Percentiles rank a stretch among this genome's conserved stretches.
Conservation (phyloP, 2,329 filamentous ascomycete species). For the Trichoderma semiorbis region DNA sequence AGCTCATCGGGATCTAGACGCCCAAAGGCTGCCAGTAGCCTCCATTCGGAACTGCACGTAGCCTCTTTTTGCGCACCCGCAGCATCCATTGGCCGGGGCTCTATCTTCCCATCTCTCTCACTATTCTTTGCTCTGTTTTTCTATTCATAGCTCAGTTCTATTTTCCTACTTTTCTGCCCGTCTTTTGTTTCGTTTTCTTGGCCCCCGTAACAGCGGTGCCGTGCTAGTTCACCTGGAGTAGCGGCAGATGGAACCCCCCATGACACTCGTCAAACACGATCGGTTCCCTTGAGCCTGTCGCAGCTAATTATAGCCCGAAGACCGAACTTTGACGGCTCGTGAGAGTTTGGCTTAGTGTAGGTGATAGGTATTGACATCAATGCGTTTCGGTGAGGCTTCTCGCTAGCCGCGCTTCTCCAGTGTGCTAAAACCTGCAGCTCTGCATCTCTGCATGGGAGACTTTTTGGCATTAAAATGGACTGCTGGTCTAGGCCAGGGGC, state of each 20-base stretch:
- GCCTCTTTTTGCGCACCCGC: conserved; percentile 1
- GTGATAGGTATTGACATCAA: background rate
- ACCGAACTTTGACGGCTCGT: background rate
- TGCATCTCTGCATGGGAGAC: background rate
- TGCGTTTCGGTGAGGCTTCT: background rate
- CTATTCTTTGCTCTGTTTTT: background rate
- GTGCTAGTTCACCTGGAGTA: background rate
- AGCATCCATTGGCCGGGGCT: background rate
- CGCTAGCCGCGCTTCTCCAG: background rate
- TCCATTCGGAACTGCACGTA: conserved; percentile 6
- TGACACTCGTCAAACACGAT: background rate
- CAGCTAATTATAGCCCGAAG: conserved; percentile 2
- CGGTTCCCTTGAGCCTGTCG: background rate
- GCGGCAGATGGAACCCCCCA: background rate
- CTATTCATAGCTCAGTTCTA: background rate
- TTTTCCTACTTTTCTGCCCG: background rate
- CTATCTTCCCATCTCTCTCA: background rate
- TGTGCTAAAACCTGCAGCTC: background rate
- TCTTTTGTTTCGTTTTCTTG: background rate
- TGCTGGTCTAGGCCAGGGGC: background rate
- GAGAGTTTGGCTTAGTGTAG: background rate
- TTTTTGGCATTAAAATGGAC: background rate
- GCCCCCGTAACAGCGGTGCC: background rate
- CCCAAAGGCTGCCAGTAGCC: background rate
- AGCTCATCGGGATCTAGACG: background rate